Evolutionary conservation across 257 asterid species (phyloP), one percentile per base, ranked within the genome.

Genomic region (Voacanga thouarsii): DNA sequence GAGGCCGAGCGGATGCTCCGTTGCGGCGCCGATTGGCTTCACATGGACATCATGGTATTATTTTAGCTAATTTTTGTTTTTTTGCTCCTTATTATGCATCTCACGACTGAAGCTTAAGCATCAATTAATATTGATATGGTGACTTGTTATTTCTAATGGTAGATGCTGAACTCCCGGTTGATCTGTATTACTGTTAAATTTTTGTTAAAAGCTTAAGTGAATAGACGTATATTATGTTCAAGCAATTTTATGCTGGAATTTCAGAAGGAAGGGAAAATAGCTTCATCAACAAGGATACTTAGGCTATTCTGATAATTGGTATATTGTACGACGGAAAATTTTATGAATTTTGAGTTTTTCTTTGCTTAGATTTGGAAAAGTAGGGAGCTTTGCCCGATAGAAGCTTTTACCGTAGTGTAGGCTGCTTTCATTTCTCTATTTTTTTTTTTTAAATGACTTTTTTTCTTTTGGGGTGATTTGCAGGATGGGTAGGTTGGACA

Each of bases 11-110:
- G 92, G 75, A 94, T 94, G 96, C 76, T 94, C 84, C 82, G 79
- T 30, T 94, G 79, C 71, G 97, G 99, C 70, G 99, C 97, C 24
- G 97, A 94, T 87, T 94, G 99, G 99, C 96, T 94, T 73, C 98
- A 94, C 84, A 92, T 94, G 99, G 99, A 94, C 78, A 89, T 94
- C 61, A 94, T 94, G 99, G 99, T 92, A 87, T 53, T 41, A 41
- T 3, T 68, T 41, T 39, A 3, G 41, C 18, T 8, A 0, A 0
- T 21, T 67, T 19, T 68, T 0, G 0, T 23, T 21, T 39, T 39
- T 39, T 16, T 0, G 0, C 16, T 10, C 44, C 3, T 64, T 7
- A 14, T 30, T 33, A 2, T 37, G 53, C 19, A 68, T 12, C 73
- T 39, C 18, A 10, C 21, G 14, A 68, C 18, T 68, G 47, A 19